These are phyloP conservation scores for Pseudognaphalium luteoalbum DNA, from an alignment of 129 eudicot species.

Conservation along the genomic window DNA sequence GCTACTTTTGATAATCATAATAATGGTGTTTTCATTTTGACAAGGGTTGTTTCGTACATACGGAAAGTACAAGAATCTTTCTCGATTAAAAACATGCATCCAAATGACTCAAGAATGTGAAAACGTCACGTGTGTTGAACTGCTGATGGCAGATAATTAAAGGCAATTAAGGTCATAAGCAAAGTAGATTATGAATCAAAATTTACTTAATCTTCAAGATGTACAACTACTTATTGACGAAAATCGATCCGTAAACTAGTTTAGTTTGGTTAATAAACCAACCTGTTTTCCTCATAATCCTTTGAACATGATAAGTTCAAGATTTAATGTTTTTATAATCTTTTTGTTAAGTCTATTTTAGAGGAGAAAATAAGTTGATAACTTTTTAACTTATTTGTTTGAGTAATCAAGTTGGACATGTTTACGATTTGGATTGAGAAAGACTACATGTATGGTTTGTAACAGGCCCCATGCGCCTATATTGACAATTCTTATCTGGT, in stretches of 20 bases:
- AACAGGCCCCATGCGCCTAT: background rate
- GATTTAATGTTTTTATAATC: too few species aligned
- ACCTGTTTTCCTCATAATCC: too few species aligned
- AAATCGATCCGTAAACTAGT: too few species aligned
- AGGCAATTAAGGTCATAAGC: background rate
- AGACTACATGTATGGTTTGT: background rate
- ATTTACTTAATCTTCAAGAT: background rate
- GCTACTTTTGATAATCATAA: background rate
- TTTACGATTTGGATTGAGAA: background rate
- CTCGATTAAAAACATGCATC: background rate
- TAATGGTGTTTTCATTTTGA: background rate
- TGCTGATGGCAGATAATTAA: background rate
- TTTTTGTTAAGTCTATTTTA: background rate
- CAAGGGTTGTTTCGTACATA: background rate
- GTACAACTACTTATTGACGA: background rate
- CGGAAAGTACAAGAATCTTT: background rate
- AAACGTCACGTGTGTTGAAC: background rate
- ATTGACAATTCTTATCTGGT: background rate
- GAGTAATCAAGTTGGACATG: background rate
- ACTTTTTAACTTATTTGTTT: background rate
- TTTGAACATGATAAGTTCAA: too few species aligned
- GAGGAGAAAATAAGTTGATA: background rate
- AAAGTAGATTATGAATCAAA: background rate
- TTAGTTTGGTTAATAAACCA: background rate
- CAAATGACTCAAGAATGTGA: too few species aligned